Percentiles rank a stretch among this genome's conserved stretches.
These are phyloP conservation scores for Cyclotella cryptica DNA, from an alignment of 108 stramenopile genomes.

Conservation along the genomic window DNA sequence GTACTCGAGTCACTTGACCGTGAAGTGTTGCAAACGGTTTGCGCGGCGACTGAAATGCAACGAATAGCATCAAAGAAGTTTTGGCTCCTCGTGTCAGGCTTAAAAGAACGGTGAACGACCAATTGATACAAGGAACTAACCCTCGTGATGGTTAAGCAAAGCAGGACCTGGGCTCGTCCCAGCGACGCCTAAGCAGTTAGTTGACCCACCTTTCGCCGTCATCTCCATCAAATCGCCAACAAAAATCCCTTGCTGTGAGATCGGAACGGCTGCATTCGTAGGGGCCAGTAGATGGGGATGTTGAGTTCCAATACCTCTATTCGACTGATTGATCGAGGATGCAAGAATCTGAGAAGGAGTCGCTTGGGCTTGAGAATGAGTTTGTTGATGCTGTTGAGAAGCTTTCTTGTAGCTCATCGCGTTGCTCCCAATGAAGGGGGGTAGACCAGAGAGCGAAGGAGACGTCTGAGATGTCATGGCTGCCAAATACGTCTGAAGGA, in stretches of 20 bases:
- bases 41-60: no score
- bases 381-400: conserved; percentile 9
- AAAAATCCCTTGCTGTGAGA: background rate
- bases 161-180: background rate
- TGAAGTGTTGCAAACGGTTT: background rate
- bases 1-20: background rate
- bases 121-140: background rate
- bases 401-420: background rate
- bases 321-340: conserved; percentile 15
- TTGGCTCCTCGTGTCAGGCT: no score
- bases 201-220: background rate
- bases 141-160: conserved; percentile 4
- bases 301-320: background rate
- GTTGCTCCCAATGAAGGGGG: conserved; percentile 17
- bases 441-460: conserved; percentile 12
- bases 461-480: background rate
- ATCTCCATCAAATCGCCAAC: background rate
- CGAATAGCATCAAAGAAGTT: no score
- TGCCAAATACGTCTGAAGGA: conserved; percentile 26
- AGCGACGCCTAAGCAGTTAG: background rate
- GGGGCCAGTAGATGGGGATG: background rate
- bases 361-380: conserved; percentile 24
- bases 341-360: conserved; percentile 35
- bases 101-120: background rate
- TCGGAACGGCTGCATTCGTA: background rate